phyloP scores from a whole-genome alignment of 2,329 filamentous ascomycete species.

The Ophiocordyceps camponoti-rufipedis region DNA sequence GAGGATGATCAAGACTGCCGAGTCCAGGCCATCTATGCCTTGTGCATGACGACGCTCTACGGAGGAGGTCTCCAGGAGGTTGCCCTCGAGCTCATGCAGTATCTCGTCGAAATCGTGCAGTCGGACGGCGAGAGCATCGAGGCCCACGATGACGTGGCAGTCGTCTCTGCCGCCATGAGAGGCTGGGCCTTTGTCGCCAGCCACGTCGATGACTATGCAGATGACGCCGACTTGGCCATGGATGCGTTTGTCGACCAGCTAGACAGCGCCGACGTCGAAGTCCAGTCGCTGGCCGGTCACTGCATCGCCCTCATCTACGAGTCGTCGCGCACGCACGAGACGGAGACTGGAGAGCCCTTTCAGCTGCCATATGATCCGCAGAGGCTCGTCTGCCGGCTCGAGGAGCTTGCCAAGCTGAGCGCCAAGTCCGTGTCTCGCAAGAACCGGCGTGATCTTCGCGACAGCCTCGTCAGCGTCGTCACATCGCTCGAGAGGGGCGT shows the following conservation, averaged over 20 bases:
- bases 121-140: constrained; percentile 59
- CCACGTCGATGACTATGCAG: constrained; percentile 55
- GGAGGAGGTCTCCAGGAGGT: constrained; percentile 54
- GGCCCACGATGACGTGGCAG: constrained; percentile 49
- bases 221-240: constrained; percentile 51
- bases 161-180: constrained; percentile 58
- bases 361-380: constrained; percentile 32
- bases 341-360: constrained; percentile 28
- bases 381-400: constrained; percentile 26
- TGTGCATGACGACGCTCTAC: constrained; percentile 56
- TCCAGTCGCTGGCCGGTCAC: constrained; percentile 61
- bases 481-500: constrained; percentile 35
- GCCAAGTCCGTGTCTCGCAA: constrained; percentile 31
- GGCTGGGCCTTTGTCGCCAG: constrained; percentile 70
- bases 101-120: constrained; percentile 58
- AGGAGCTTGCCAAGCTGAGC: constrained; percentile 25
- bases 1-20: constrained; percentile 46
- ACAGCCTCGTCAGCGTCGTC: constrained; percentile 30
- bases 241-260: constrained; percentile 77
- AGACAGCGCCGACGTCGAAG: constrained; percentile 50
- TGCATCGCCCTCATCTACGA: constrained; percentile 76
- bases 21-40: constrained; percentile 56
- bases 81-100: constrained; percentile 54
- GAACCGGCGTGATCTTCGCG: constrained; percentile 27
- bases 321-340: constrained; percentile 33